These are phyloP conservation scores for Eremothecium gossypii DNA, from an alignment of 1,139 yeast genomes.

Conservation along the genomic window DNA sequence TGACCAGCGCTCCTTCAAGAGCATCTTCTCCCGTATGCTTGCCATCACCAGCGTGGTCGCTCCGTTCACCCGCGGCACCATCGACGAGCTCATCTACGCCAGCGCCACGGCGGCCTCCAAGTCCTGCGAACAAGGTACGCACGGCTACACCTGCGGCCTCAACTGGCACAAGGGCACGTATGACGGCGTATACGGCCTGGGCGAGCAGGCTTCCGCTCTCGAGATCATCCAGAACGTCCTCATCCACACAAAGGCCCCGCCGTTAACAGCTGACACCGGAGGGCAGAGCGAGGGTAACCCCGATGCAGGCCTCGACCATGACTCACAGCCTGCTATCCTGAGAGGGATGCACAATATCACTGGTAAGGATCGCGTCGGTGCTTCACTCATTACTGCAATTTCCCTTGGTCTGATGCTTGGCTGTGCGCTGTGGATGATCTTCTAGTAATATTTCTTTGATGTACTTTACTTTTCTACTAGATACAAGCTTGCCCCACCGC, in stretches of 20 bases:
- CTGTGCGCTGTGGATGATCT: slow-evolving; percentile 64
- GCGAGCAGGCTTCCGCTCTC: slow-evolving; percentile 70
- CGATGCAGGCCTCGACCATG: slow-evolving; percentile 34
- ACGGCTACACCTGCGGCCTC: slow-evolving; percentile 84
- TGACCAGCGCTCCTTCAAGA: slow-evolving; percentile 87
- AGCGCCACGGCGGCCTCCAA: slow-evolving; percentile 75
- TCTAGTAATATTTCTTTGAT: background rate
- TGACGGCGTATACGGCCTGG: slow-evolving; percentile 62
- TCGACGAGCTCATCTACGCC: slow-evolving; percentile 43
- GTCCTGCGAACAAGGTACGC: slow-evolving; percentile 78
- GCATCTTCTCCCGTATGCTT: slow-evolving; percentile 66
- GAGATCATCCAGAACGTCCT: slow-evolving; percentile 51
- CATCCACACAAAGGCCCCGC: slow-evolving; percentile 33
- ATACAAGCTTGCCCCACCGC: no score
- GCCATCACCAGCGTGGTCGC: slow-evolving; percentile 66
- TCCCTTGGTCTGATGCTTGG: slow-evolving; percentile 53
- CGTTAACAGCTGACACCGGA: slow-evolving; percentile 38
- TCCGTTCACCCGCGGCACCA: slow-evolving; percentile 49
- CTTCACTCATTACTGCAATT: slow-evolving; percentile 71
- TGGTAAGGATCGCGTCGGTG: slow-evolving; percentile 71
- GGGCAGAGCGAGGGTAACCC: slow-evolving; percentile 40
- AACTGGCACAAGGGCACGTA: slow-evolving; percentile 67
- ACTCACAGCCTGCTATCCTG: slow-evolving; percentile 25
- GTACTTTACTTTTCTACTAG: no score
- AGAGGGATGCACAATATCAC: slow-evolving; percentile 40